A percentile compares a stretch with the other conserved stretches of the same genome.
phyloP scores from a whole-genome alignment of 2,329 filamentous ascomycete genomes.

The Cladobotryum mycophilum region DNA sequence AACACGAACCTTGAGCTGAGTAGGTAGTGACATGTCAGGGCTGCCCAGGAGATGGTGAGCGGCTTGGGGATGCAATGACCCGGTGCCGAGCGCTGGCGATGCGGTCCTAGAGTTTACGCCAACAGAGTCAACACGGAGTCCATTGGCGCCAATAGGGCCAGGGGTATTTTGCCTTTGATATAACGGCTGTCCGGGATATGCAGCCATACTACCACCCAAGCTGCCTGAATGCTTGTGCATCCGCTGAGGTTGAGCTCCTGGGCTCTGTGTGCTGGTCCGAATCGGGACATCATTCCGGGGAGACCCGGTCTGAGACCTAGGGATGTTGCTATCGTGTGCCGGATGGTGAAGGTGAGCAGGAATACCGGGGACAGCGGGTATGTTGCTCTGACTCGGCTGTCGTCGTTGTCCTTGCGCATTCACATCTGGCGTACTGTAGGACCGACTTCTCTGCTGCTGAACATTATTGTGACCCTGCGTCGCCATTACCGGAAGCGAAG shows the following conservation, averaged over 20 bases:
- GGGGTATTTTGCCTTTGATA: conserved; percentile 44
- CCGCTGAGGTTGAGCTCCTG: conserved; percentile 59
- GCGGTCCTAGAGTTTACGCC: conserved; percentile 37
- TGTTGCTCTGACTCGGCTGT: conserved; percentile 47
- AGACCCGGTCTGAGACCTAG: conserved; percentile 76
- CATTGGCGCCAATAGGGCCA: conserved; percentile 26
- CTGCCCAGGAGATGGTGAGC: conserved; percentile 30
- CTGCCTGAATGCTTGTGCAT: conserved; percentile 43
- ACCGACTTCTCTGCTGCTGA: conserved; percentile 70
- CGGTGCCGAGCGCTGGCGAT: conserved; percentile 40
- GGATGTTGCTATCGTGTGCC: conserved; percentile 56
- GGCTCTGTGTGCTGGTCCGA: conserved; percentile 64
- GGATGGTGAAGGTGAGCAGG: conserved; percentile 62
- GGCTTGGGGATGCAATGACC: conserved; percentile 17
- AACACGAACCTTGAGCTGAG: conserved; percentile 92
- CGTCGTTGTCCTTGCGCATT: conserved; percentile 59
- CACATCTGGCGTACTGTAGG: conserved; percentile 93
- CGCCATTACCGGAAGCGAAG: conserved; percentile 70
- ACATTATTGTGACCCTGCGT: conserved; percentile 47
- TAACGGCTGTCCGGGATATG: conserved; percentile 51
- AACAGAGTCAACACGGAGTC: conserved; percentile 34
- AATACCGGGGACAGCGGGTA: conserved; percentile 71
- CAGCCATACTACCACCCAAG: conserved; percentile 46
- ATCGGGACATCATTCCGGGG: conserved; percentile 63
- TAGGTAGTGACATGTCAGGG: conserved; percentile 49